Conservation (phyloP, 2,329 filamentous ascomycete species). For the Lasiodiplodia citricola region DNA sequence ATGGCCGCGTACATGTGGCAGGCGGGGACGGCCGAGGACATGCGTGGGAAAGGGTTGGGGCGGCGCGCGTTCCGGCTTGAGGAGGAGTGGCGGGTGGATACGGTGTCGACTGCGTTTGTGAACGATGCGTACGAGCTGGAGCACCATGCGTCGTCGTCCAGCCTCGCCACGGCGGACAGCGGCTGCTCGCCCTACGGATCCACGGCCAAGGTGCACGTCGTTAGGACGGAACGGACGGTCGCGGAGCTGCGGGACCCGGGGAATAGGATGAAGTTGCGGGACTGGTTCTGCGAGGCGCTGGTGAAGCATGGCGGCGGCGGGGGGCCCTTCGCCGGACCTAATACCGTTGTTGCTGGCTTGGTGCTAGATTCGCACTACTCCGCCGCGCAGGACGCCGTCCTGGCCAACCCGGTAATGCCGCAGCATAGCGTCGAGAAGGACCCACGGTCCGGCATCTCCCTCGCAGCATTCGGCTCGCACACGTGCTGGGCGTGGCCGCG, state of each 20-base stretch:
- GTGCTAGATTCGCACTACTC: slow-evolving; percentile 40
- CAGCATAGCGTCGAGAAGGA: neutral
- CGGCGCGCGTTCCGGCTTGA: slow-evolving; percentile 39
- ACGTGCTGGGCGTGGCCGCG: slow-evolving; percentile 40
- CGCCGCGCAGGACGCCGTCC: slow-evolving; percentile 31
- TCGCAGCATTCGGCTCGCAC: slow-evolving; percentile 38
- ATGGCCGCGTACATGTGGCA: slow-evolving; percentile 45
- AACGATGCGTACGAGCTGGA: slow-evolving; percentile 21
- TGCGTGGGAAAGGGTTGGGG: slow-evolving; percentile 36
- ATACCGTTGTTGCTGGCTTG: slow-evolving; percentile 39
- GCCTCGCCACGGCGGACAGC: slow-evolving; percentile 8
- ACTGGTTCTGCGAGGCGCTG: slow-evolving; percentile 36
- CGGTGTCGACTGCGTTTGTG: slow-evolving; percentile 34
- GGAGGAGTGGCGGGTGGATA: slow-evolving; percentile 38
- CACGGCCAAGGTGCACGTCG: slow-evolving; percentile 37
- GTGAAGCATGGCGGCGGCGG: slow-evolving; percentile 31
- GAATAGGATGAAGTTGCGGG: slow-evolving; percentile 27
- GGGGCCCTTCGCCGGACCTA: slow-evolving; percentile 33
- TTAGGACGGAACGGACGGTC: slow-evolving; percentile 35
- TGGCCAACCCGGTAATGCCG: slow-evolving; percentile 35
- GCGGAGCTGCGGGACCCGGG: slow-evolving; percentile 33
- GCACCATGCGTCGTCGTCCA: neutral
- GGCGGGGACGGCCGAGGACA: slow-evolving; percentile 41
- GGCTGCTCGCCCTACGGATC: slow-evolving; percentile 28
- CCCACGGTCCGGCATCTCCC: slow-evolving; percentile 31